Evolutionary conservation across 2,329 filamentous ascomycete species (phyloP).

Genomic region (Fusarium kyushuense): DNA sequence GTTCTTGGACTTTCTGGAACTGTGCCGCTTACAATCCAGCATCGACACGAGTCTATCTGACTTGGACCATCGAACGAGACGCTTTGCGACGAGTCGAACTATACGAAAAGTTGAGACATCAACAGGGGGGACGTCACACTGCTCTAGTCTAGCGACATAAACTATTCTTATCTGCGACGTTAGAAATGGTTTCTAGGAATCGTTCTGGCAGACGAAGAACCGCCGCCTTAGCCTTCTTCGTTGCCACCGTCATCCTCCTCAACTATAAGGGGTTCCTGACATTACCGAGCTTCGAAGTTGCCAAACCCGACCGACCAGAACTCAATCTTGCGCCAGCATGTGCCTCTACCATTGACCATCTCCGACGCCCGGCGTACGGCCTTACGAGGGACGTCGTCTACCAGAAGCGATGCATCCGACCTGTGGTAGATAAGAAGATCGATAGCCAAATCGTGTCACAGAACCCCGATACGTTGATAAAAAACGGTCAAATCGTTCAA

Average conservation of each 20-base stretch:
- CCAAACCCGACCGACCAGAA: slow-evolving; percentile 39
- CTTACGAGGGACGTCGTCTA: slow-evolving; percentile 59
- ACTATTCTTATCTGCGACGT: slow-evolving; percentile 11
- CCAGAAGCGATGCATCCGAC: slow-evolving; percentile 59
- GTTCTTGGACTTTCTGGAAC: not conserved
- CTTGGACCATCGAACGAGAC: not conserved
- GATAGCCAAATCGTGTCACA: slow-evolving; percentile 55
- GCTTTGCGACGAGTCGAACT: not conserved
- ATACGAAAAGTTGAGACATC: not conserved
- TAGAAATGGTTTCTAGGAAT: slow-evolving; percentile 32
- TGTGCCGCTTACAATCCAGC: not conserved
- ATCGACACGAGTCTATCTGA: not conserved
- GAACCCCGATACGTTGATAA: slow-evolving; percentile 55
- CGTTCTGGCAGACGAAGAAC: slow-evolving; percentile 37
- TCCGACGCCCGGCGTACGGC: slow-evolving; percentile 48
- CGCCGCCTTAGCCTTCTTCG: slow-evolving; percentile 16
- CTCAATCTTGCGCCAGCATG: slow-evolving; percentile 43
- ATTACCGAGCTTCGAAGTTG: slow-evolving; percentile 37
- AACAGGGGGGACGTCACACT: slow-evolving; percentile 20
- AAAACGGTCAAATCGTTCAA: slow-evolving; percentile 49
- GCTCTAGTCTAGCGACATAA: slow-evolving; percentile 1
- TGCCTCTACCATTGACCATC: slow-evolving; percentile 47
- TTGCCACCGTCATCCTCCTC: slow-evolving; percentile 25
- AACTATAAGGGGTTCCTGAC: slow-evolving; percentile 27
- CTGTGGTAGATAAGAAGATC: slow-evolving; percentile 49